Percentiles rank a stretch among this genome's conserved stretches.
These are phyloP conservation scores for Penicillium manginii DNA, from an alignment of 495 filamentous ascomycete genomes.

Conservation along the genomic window DNA sequence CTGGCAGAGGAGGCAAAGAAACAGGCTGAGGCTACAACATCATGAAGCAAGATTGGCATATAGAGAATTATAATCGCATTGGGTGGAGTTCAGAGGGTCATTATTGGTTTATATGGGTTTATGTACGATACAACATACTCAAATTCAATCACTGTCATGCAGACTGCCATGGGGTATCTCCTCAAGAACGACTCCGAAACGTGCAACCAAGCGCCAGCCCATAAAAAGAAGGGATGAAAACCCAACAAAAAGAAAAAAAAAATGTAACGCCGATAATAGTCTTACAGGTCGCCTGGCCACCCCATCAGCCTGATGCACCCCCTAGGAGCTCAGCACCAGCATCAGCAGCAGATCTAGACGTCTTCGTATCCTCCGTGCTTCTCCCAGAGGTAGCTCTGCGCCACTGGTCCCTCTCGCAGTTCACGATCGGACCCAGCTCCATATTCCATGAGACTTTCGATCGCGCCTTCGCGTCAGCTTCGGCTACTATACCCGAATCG, in stretches of 20 bases:
- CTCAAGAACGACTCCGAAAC: slow-evolving; percentile 33
- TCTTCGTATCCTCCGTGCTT: slow-evolving; percentile 35
- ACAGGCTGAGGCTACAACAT: slow-evolving; percentile 9
- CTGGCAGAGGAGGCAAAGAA: slow-evolving; percentile 34
- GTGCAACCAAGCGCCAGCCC: slow-evolving; percentile 23
- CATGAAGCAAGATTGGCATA: not conserved
- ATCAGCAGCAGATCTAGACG: slow-evolving; percentile 26
- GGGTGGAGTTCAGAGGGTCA: slow-evolving; percentile 27
- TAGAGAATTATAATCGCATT: slow-evolving; percentile 22
- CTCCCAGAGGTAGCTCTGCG: slow-evolving; percentile 35
- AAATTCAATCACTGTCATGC: slow-evolving; percentile 21
- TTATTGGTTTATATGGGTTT: slow-evolving; percentile 13
- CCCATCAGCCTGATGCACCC: slow-evolving; percentile 33
- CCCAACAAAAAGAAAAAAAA: slow-evolving; percentile 7
- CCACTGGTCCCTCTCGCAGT: slow-evolving; percentile 52
- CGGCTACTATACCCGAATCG: slow-evolving; percentile 30
- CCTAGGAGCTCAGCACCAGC: slow-evolving; percentile 34
- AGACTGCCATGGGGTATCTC: slow-evolving; percentile 44
- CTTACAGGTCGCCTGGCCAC: slow-evolving; percentile 12
- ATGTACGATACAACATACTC: slow-evolving; percentile 1
- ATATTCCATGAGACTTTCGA: slow-evolving; percentile 36
- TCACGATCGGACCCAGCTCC: slow-evolving; percentile 53
- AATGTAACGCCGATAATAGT: slow-evolving; percentile 29
- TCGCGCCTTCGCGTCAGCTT: slow-evolving; percentile 32
- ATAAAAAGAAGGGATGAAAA: slow-evolving; percentile 16